Conservation (phyloP, 345 rosid species). For the Triadica sebifera region DNA sequence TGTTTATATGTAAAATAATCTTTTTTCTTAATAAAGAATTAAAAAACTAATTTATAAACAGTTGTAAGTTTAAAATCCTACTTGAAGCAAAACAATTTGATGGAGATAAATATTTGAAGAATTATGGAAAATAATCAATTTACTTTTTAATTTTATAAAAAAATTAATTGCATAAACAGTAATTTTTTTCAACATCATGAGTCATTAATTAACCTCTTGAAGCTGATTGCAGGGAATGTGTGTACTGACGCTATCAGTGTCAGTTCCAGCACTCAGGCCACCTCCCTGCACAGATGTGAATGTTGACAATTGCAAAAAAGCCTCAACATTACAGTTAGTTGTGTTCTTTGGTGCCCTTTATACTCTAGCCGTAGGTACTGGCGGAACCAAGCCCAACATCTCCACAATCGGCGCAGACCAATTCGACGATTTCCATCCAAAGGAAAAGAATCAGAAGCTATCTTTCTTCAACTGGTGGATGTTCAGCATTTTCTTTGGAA, state of each 20-base stretch:
- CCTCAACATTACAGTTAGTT: conserved; percentile 56
- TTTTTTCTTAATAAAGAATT: too few species aligned
- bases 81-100: too few species aligned
- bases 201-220: not conserved
- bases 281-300: conserved; percentile 43
- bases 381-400: conserved; percentile 93
- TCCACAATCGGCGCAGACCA: conserved; percentile 94
- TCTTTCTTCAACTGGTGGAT: conserved; percentile 99
- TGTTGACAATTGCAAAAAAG: conserved; percentile 45
- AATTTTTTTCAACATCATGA: too few species aligned
- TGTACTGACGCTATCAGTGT: conserved; percentile 63
- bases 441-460: conserved; percentile 68
- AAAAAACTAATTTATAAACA: too few species aligned
- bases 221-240: conserved; percentile 63
- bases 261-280: conserved; percentile 62
- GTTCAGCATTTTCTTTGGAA: conserved; percentile 88
- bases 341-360: conserved; percentile 76
- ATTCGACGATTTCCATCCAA: conserved; percentile 74
- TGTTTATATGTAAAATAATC: too few species aligned
- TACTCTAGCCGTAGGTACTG: conserved; percentile 70
- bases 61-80: too few species aligned
- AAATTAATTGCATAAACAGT: too few species aligned
- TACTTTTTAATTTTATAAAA: too few species aligned
- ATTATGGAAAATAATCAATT: too few species aligned
- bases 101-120: too few species aligned